Base-by-base conservation (phyloP, 257 asterid species). In the Vinca minor region DNA sequence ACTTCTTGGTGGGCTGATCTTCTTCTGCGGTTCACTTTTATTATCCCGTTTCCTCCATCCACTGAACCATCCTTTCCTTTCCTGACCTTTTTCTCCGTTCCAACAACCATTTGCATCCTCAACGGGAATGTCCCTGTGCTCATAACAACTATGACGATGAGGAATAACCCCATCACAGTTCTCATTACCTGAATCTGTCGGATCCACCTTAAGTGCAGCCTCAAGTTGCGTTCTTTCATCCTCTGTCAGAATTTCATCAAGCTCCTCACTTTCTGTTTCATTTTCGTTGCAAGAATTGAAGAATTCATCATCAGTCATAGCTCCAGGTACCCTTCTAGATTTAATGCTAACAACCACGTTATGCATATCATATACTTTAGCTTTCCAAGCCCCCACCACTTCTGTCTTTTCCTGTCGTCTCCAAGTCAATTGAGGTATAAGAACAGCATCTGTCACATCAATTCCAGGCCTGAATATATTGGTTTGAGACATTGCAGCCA, bases 351-450 rank as follows among this genome's bases (percentile, higher is more conserved):
- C 99, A 36, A 85, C 84, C 72, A 93, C 92, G 57, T 93, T 87
- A 69, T 87, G 96, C 99, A 93, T 93, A 68, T 93, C 99, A 55
- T 93, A 93, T 17, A 89, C 95, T 70, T 93, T 93, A 48, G 96
- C 88, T 69, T 80, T 93, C 97, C 99, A 93, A 6, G 71, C 47
- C 6, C 99, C 97, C 66, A 93, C 94, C 81, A 70, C 80, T 68
- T 93, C 99, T 0, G 89, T 74, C 69, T 77, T 85, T 78, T 93
- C 99, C 74, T 76, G 82, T 67, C 89, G 83, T 73, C 97, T 84
- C 99, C 99, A 93, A 7, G 96, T 87, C 41, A 77, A 76, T 72
- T 92, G 98, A 53, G 97, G 94, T 49, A 93, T 65, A 59, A 93
- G 95, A 74, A 89, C 95, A 9, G 96, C 99, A 73, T 85, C 80